Conservation (phyloP, 2,329 filamentous ascomycete species). For the Penicillium psychrosexuale region DNA sequence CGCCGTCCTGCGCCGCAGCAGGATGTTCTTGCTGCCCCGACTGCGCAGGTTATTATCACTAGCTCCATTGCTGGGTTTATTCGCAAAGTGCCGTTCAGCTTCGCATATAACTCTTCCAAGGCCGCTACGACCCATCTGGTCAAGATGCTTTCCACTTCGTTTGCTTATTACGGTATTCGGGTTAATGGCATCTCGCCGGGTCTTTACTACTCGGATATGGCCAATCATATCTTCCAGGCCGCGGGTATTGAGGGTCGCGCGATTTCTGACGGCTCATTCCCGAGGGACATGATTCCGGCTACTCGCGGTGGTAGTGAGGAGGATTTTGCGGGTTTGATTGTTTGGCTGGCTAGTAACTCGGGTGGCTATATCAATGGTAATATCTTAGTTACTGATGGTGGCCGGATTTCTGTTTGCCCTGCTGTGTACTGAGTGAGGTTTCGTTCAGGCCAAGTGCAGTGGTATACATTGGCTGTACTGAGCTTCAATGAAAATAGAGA, state of each 20-base stretch:
- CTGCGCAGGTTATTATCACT: constrained; percentile 48
- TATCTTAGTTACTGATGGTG: constrained; percentile 62
- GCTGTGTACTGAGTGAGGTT: constrained; percentile 47
- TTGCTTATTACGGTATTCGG: constrained; percentile 44
- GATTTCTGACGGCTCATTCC: constrained; percentile 39
- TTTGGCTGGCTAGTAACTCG: constrained; percentile 63
- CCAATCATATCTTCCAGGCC: constrained; percentile 48
- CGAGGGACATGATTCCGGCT: constrained; percentile 53
- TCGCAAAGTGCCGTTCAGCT: constrained; percentile 36
- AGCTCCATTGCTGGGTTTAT: constrained; percentile 48
- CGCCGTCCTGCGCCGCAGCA: constrained; percentile 30
- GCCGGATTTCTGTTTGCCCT: constrained; percentile 56
- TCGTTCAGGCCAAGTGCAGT: neutral
- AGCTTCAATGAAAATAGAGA: neutral
- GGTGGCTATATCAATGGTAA: constrained; percentile 66
- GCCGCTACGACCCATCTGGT: constrained; percentile 49
- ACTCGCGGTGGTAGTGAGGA: constrained; percentile 58
- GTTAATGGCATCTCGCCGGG: constrained; percentile 53
- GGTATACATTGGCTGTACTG: neutral
- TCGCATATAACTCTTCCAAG: constrained; percentile 49
- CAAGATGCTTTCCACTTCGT: constrained; percentile 48
- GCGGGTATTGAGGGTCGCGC: constrained; percentile 36
- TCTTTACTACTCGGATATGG: constrained; percentile 61
- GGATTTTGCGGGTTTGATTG: constrained; percentile 63
- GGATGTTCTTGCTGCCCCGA: constrained; percentile 31